phyloP scores from a whole-genome alignment of 495 filamentous ascomycete species.

The Annulohypoxylon maeteangense region DNA sequence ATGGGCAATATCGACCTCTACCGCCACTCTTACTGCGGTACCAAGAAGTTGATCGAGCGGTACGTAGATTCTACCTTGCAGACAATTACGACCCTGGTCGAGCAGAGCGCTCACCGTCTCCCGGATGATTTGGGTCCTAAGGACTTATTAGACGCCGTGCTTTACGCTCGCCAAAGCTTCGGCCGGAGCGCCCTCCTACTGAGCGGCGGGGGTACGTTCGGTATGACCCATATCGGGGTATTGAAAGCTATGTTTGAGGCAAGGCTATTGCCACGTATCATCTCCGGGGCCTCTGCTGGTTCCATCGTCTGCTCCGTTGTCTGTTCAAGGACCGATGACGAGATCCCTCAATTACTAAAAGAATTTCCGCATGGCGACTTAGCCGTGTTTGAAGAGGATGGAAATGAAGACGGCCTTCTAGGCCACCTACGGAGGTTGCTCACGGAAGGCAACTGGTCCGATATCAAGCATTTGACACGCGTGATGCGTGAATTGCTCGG shows the following conservation, averaged over 20 bases:
- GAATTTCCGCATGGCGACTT: slow-evolving; percentile 84
- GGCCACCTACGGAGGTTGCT: slow-evolving; percentile 78
- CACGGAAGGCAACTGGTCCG: slow-evolving; percentile 83
- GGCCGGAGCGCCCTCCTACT: slow-evolving; percentile 87
- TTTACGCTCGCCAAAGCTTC: slow-evolving; percentile 85
- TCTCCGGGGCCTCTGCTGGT: slow-evolving; percentile 94
- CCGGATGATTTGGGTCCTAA: slow-evolving; percentile 66
- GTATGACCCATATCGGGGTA: slow-evolving; percentile 97
- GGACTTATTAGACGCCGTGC: slow-evolving; percentile 74
- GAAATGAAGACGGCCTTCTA: slow-evolving; percentile 72
- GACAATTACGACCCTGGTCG: slow-evolving; percentile 76
- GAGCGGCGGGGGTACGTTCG: slow-evolving; percentile 92
- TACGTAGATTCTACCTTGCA: slow-evolving; percentile 83
- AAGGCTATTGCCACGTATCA: slow-evolving; percentile 84
- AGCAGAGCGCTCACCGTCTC: slow-evolving; percentile 64
- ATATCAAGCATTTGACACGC: slow-evolving; percentile 79
- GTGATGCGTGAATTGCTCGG: slow-evolving; percentile 84
- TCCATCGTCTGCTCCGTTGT: slow-evolving; percentile 90
- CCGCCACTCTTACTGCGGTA: slow-evolving; percentile 84
- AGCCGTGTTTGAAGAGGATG: slow-evolving; percentile 81
- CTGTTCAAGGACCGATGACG: slow-evolving; percentile 85
- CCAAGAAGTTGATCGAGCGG: slow-evolving; percentile 84
- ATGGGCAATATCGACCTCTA: slow-evolving; percentile 89
- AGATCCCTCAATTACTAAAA: slow-evolving; percentile 77
- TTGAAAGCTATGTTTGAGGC: slow-evolving; percentile 83